A percentile compares a stretch with the other conserved stretches of the same genome.
Evolutionary conservation across 2,329 filamentous ascomycete species (phyloP).

Genomic region (Penicillium nordicum): DNA sequence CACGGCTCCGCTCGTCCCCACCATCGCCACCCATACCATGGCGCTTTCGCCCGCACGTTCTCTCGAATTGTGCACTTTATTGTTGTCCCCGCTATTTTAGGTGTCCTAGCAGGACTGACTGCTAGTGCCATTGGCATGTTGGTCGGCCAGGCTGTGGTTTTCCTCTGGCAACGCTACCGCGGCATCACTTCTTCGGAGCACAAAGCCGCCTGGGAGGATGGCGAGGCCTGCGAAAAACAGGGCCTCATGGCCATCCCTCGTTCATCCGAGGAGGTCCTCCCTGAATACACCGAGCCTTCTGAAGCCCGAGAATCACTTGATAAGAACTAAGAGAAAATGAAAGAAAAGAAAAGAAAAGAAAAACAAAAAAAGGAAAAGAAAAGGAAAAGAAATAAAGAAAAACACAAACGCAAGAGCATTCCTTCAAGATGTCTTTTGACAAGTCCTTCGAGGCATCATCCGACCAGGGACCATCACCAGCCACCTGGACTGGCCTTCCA

Average conservation of each 20-base stretch:
- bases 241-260: conserved; percentile 34
- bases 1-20: conserved; percentile 22
- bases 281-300: conserved; percentile 36
- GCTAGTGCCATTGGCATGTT: conserved; percentile 48
- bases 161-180: conserved; percentile 44
- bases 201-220: conserved; percentile 32
- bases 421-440: neutral
- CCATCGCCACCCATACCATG: conserved; percentile 33
- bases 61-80: conserved; percentile 44
- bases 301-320: conserved; percentile 25
- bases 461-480: neutral
- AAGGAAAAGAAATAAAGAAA: neutral
- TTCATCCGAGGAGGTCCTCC: conserved; percentile 31
- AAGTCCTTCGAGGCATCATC: neutral
- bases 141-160: conserved; percentile 46
- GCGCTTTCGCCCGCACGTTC: conserved; percentile 39
- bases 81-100: conserved; percentile 45
- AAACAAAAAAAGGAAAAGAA: neutral
- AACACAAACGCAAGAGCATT: neutral
- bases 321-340: conserved; percentile 29
- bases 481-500: neutral
- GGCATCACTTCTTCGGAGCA: conserved; percentile 28
- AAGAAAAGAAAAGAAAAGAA: too few relatives aligned
- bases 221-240: conserved; percentile 43
- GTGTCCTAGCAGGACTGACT: conserved; percentile 45